phyloP scores from a whole-genome alignment of 2,329 filamentous ascomycete genomes.

The Zarea fungicola region DNA sequence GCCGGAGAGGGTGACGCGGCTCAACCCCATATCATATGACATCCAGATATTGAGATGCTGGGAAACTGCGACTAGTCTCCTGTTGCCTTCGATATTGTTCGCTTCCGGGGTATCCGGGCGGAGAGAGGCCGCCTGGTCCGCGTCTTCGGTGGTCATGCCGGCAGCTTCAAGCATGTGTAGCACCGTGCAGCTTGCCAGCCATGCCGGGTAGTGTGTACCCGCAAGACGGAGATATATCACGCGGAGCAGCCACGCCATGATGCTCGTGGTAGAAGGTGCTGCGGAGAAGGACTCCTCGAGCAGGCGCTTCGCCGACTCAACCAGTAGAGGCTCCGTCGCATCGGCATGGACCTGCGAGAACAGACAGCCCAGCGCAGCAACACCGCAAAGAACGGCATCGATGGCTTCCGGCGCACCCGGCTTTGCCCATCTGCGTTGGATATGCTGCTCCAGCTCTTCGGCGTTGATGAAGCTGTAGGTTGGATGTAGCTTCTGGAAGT shows the following conservation, averaged over 20 bases:
- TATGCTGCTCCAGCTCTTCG: conserved; percentile 24
- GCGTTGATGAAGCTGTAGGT: conserved; percentile 46
- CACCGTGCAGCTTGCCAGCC: conserved; percentile 52
- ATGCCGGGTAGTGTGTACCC: conserved; percentile 46
- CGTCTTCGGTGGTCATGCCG: conserved; percentile 38
- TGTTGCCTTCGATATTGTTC: conserved; percentile 33
- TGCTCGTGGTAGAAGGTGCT: conserved; percentile 30
- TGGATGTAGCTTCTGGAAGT: conserved; percentile 48
- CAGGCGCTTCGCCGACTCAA: conserved; percentile 38
- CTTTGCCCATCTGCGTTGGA: conserved; percentile 30
- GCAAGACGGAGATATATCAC: conserved; percentile 49
- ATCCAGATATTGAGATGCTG: conserved; percentile 56
- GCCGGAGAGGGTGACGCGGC: conserved; percentile 43
- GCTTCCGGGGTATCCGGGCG: conserved; percentile 16
- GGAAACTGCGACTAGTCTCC: conserved; percentile 44
- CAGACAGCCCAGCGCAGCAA: conserved; percentile 49
- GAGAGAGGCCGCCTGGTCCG: conserved; percentile 18
- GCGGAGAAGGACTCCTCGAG: conserved; percentile 36
- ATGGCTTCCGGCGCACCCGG: conserved; percentile 26
- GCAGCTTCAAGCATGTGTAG: conserved; percentile 56
- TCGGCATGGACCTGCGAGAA: conserved; percentile 42
- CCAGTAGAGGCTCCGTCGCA: conserved; percentile 38
- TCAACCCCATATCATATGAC: conserved; percentile 53
- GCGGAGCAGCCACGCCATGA: conserved; percentile 49
- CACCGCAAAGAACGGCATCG: conserved; percentile 47